Evolutionary conservation across 306 rosid genomes (phyloP), one percentile per base, ranked within the genome.

Genomic region (Glycine soja): DNA sequence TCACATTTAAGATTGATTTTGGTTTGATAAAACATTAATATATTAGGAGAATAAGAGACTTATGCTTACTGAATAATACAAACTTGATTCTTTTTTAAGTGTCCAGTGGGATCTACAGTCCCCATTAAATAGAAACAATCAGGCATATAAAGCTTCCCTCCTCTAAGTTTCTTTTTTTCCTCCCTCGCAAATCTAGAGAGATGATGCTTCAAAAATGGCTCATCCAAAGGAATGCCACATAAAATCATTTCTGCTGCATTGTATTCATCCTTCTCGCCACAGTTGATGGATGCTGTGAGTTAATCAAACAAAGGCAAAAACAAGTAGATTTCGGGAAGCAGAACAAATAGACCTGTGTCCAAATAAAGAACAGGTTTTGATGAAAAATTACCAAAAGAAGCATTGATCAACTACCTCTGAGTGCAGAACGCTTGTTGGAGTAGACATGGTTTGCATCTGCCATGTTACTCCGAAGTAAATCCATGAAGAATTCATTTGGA

Each of bases 101-200:
- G 46, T 48, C 88, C 83, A 2, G 96, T 94, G 36, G 97, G 98
- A 84, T 92, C 98, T 32, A 79, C 92, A 75, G 98, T 92, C 47
- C 98, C 98, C 97, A 92, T 92, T 48, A 94, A 63, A 74, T 89
- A 89, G 83, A 83, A 94, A 79, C 88, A 86, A 6, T 87, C 86
- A 16, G 90, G 85, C 0, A 90, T 80, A 61, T 59, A 71, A n/a
- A 87, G 72, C 81, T 5, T 92, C 64, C 98, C 98, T 53, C 6
- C 57, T 83, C 12, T 76, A 11, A 94, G 93, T 38, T 74, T 70
- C 34, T 75, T 85, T 46, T 69, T 79, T 78, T 90, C 97, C 70
- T 74, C 85, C 54, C 69, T 89, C 46, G 75, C 52, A 7, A 90
- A 84, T 62, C 34, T 16, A 19, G 92, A 81, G 0, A 94, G 72